Conservation (phyloP, 2,329 filamentous ascomycete genomes). For the Colletotrichum cordylinicola region DNA sequence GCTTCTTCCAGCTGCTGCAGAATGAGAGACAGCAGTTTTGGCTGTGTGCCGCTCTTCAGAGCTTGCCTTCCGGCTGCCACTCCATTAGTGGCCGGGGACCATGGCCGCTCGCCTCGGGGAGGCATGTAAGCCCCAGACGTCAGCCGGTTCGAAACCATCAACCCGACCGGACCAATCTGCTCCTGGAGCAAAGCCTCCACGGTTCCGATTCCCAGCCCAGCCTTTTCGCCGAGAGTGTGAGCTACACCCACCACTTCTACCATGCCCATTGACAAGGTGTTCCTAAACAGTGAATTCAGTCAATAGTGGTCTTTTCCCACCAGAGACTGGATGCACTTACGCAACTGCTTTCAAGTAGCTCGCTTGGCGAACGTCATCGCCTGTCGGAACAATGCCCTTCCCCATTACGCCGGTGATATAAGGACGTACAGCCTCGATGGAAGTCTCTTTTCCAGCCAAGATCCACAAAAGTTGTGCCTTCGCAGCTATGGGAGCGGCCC, state of each 20-base stretch:
- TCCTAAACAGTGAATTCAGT: accelerated
- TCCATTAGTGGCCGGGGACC: not conserved
- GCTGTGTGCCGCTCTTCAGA: not conserved
- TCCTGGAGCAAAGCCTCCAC: not conserved
- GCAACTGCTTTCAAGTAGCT: not conserved
- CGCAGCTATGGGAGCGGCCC: not conserved
- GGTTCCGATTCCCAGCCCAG: not conserved
- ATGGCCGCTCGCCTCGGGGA: not conserved
- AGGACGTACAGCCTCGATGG: not conserved
- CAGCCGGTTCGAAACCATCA: not conserved
- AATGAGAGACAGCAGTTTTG: not conserved
- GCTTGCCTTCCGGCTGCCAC: not conserved
- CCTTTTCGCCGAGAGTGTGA: not conserved
- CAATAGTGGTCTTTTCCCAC: not conserved
- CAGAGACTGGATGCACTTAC: not conserved
- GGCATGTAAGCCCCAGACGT: not conserved
- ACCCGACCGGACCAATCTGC: not conserved
- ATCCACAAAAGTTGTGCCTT: not conserved
- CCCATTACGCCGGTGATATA: not conserved
- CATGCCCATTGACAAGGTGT: not conserved
- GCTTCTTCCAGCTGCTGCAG: not conserved
- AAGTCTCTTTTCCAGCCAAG: not conserved
- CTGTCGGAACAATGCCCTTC: not conserved
- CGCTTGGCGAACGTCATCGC: not conserved
- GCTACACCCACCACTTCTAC: not conserved